A percentile compares a stretch with the other conserved stretches of the same genome.
phyloP scores from a whole-genome alignment of 805 yeast species.

The Jamesozyma rosinii region DNA sequence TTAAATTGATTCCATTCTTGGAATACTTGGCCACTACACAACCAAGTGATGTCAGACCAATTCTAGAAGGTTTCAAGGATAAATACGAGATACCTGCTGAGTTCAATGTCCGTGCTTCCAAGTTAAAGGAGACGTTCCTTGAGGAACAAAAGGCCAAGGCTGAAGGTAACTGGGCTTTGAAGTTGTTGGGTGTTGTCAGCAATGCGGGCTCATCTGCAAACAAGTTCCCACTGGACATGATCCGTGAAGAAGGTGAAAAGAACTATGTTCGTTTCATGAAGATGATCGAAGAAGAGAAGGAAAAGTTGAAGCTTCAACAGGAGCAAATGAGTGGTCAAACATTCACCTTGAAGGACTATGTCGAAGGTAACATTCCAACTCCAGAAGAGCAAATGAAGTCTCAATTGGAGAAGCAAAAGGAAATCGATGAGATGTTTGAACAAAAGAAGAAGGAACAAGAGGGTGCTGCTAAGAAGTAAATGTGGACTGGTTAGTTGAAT shows the following conservation, averaged over 20 bases:
- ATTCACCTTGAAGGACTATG: conserved; percentile 72
- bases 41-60: conserved; percentile 82
- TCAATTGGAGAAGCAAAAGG: conserved; percentile 36
- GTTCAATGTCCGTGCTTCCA: conserved; percentile 66
- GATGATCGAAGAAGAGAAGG: conserved; percentile 76
- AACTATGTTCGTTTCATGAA: conserved; percentile 77
- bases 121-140: conserved; percentile 63
- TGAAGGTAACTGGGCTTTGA: conserved; percentile 45
- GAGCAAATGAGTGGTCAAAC: conserved; percentile 70
- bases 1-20: conserved; percentile 79
- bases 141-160: conserved; percentile 40
- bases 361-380: conserved; percentile 72
- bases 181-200: conserved; percentile 50
- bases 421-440: conserved; percentile 30
- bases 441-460: conserved; percentile 16
- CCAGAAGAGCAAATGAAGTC: conserved; percentile 52
- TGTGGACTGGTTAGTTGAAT: background rate
- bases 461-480: background rate
- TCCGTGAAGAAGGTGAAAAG: conserved; percentile 87
- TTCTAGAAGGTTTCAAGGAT: conserved; percentile 62
- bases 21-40: conserved; percentile 88
- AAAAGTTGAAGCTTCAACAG: conserved; percentile 50
- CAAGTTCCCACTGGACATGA: conserved; percentile 66
- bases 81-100: conserved; percentile 64
- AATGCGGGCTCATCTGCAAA: conserved; percentile 14